Percentiles rank a stretch among this genome's conserved stretches.
These are phyloP conservation scores for Daldinia concentrica DNA, from an alignment of 495 filamentous ascomycete genomes.

Conservation along the genomic window DNA sequence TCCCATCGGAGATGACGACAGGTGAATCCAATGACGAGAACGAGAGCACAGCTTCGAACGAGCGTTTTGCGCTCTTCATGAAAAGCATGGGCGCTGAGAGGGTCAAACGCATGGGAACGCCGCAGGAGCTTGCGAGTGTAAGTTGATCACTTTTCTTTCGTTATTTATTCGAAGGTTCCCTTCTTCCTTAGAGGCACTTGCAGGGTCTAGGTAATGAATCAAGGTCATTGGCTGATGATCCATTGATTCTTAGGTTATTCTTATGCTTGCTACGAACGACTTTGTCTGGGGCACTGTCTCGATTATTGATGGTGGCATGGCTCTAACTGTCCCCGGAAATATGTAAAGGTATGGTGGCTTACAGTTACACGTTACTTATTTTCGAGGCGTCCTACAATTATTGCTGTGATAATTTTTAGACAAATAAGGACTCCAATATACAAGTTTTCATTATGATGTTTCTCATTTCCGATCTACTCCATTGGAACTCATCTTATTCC, in stretches of 20 bases:
- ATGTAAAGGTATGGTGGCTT: constrained; percentile 1
- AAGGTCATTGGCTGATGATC: neutral
- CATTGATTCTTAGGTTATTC: constrained; percentile 22
- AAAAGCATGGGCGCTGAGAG: constrained; percentile 21
- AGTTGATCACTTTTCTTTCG: constrained; percentile 1
- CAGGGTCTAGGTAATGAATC: neutral
- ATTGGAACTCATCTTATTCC: too few species aligned
- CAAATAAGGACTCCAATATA: neutral
- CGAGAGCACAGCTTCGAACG: constrained; percentile 52
- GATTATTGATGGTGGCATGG: constrained; percentile 34
- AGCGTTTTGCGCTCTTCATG: constrained; percentile 22
- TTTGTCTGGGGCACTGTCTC: constrained; percentile 42
- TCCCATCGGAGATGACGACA: constrained; percentile 79
- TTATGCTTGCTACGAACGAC: constrained; percentile 43
- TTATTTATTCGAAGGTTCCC: neutral
- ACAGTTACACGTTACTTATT: neutral
- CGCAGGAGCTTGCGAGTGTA: constrained; percentile 43
- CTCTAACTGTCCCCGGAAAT: constrained; percentile 17
- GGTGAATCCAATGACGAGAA: constrained; percentile 58
- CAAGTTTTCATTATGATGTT: too few species aligned
- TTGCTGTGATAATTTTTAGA: too few species aligned
- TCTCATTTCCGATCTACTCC: too few species aligned
- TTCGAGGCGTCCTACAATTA: too few species aligned
- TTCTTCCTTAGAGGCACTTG: neutral
- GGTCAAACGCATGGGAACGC: constrained; percentile 44